These are phyloP conservation scores for Aspergillus ruber DNA, from an alignment of 2,329 filamentous ascomycete genomes.

Conservation along the genomic window DNA sequence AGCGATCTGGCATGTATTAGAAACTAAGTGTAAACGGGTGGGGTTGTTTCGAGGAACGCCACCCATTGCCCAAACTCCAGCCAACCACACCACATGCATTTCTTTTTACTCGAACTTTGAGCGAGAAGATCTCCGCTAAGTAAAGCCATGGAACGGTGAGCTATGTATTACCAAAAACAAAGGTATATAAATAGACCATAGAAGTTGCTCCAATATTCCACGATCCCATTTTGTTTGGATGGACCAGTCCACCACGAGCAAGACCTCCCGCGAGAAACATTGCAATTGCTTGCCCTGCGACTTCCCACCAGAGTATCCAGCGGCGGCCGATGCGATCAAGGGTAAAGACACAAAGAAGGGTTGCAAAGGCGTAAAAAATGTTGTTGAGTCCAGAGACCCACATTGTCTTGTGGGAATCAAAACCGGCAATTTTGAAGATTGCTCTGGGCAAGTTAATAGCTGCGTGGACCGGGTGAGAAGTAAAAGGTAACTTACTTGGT, in stretches of 20 bases:
- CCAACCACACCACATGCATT: slow-evolving; percentile 71
- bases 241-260: slow-evolving; percentile 49
- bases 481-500: slow-evolving; percentile 3
- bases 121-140: slow-evolving; percentile 66
- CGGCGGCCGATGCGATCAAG: slow-evolving; percentile 62
- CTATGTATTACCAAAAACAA: slow-evolving; percentile 60
- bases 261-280: slow-evolving; percentile 64
- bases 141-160: slow-evolving; percentile 58
- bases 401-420: slow-evolving; percentile 53
- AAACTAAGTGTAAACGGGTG: not conserved
- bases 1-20: slow-evolving; percentile 5
- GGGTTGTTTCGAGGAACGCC: slow-evolving; percentile 33
- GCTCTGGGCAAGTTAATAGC: slow-evolving; percentile 18
- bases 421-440: slow-evolving; percentile 63
- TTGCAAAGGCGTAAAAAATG: slow-evolving; percentile 57
- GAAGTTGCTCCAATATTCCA: slow-evolving; percentile 61
- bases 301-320: slow-evolving; percentile 65
- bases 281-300: slow-evolving; percentile 56
- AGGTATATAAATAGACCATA: slow-evolving; percentile 65
- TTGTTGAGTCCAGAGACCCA: slow-evolving; percentile 58
- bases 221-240: slow-evolving; percentile 41
- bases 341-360: slow-evolving; percentile 63
- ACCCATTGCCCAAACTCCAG: slow-evolving; percentile 70
- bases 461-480: too few species aligned
- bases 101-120: slow-evolving; percentile 64